These are phyloP conservation scores for Leptodontidium sp. DNA, from an alignment of 2,329 filamentous ascomycete species.

Conservation along the genomic window DNA sequence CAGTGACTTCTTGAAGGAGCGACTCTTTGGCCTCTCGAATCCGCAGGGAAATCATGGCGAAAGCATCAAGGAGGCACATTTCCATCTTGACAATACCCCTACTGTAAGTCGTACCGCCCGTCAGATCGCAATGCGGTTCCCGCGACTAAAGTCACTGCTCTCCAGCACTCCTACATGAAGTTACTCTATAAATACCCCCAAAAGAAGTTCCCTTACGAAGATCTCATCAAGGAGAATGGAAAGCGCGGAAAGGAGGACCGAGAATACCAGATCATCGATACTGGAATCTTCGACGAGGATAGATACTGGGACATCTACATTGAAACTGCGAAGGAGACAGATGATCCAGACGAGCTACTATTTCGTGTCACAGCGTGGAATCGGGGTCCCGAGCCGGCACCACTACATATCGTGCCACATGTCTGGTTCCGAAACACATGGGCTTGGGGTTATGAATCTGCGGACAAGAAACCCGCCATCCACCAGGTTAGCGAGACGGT, in stretches of 20 bases:
- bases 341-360: conserved; percentile 88
- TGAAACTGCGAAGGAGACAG: conserved; percentile 92
- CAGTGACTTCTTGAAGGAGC: conserved; percentile 92
- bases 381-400: conserved; percentile 87
- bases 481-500: conserved; percentile 69
- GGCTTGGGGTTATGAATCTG: conserved; percentile 86
- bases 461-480: conserved; percentile 83
- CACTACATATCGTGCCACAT: conserved; percentile 91
- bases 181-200: conserved; percentile 98
- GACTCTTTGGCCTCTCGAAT: conserved; percentile 93
- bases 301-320: conserved; percentile 98
- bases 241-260: conserved; percentile 76
- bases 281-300: conserved; percentile 86
- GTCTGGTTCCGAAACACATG: conserved; percentile 98
- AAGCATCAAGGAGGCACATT: conserved; percentile 95
- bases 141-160: conserved; percentile 30
- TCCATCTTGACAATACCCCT: conserved; percentile 94
- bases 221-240: conserved; percentile 85
- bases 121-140: not conserved
- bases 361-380: conserved; percentile 98
- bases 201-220: conserved; percentile 88
- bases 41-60: conserved; percentile 98
- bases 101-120: conserved; percentile 39
- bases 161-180: conserved; percentile 97
- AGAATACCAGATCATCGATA: conserved; percentile 93